Conservation (phyloP, 345 rosid species). For the Noccaea bulbosa region DNA sequence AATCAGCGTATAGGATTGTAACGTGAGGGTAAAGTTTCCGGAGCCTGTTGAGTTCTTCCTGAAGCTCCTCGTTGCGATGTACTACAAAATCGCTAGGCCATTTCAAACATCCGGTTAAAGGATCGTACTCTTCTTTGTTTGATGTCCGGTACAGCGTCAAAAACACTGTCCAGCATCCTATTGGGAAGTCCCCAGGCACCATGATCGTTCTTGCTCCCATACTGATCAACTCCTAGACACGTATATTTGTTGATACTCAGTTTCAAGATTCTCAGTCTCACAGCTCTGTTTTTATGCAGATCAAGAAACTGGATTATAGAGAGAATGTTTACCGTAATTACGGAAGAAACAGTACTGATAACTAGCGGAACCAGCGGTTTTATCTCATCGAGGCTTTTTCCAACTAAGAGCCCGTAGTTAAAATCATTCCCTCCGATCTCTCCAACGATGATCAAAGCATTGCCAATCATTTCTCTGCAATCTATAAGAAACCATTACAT, state of each 20-base stretch:
- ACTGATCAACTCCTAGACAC: slow-evolving; percentile 43
- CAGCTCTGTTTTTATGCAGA: neutral
- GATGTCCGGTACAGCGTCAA: slow-evolving; percentile 36
- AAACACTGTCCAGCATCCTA: slow-evolving; percentile 48
- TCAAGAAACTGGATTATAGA: slow-evolving; percentile 3
- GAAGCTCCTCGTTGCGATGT: slow-evolving; percentile 51
- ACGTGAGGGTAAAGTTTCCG: slow-evolving; percentile 44
- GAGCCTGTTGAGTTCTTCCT: slow-evolving; percentile 35
- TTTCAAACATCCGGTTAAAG: slow-evolving; percentile 50
- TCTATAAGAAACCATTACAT: slow-evolving; percentile 34
- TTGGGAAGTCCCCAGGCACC: slow-evolving; percentile 52
- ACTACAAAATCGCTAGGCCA: slow-evolving; percentile 50
- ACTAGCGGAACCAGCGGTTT: slow-evolving; percentile 48
- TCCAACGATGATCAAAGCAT: slow-evolving; percentile 55
- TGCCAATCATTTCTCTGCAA: slow-evolving; percentile 39
- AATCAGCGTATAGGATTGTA: slow-evolving; percentile 50
- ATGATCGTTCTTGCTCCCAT: slow-evolving; percentile 52
- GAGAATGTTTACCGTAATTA: slow-evolving; percentile 42
- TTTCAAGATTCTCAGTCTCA: slow-evolving; percentile 27
- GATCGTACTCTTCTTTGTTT: slow-evolving; percentile 44
- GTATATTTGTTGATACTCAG: slow-evolving; percentile 1
- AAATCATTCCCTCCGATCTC: slow-evolving; percentile 69
- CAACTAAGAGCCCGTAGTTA: slow-evolving; percentile 32
- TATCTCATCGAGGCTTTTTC: slow-evolving; percentile 31
- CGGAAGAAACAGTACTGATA: slow-evolving; percentile 37